Conservation (phyloP, 2,329 filamentous ascomycete species). For the Ophiostoma pallidulum region DNA sequence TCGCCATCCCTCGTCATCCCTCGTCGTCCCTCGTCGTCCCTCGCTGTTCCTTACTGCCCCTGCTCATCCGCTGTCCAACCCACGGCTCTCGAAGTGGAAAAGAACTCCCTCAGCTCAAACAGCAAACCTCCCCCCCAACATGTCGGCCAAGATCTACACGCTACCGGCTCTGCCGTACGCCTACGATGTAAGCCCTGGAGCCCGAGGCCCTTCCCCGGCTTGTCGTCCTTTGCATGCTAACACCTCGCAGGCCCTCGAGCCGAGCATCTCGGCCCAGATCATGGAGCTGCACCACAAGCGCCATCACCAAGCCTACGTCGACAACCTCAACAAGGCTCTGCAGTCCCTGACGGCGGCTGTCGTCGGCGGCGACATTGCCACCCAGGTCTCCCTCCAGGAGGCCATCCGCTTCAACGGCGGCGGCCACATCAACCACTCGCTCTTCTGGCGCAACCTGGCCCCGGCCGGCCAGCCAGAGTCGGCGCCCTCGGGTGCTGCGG, state of each 20-base stretch:
- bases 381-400: conserved; percentile 52
- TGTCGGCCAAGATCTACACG: conserved; percentile 18
- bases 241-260: conserved; percentile 44
- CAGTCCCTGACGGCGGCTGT: conserved; percentile 58
- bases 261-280: conserved; percentile 71
- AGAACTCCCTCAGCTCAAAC: too few species aligned
- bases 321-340: conserved; percentile 70
- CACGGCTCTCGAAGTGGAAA: too few species aligned
- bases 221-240: too few species aligned
- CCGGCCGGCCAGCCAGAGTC: conserved; percentile 46
- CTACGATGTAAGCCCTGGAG: conserved; percentile 28
- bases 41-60: too few species aligned
- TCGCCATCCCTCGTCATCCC: too few species aligned
- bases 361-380: conserved; percentile 42
- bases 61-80: too few species aligned
- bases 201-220: too few species aligned
- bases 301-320: conserved; percentile 92
- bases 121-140: too few species aligned
- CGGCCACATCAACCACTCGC: conserved; percentile 57
- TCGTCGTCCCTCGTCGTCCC: too few species aligned
- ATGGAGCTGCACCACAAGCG: conserved; percentile 95
- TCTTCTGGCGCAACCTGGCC: conserved; percentile 63
- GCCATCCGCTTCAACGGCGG: conserved; percentile 60
- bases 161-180: conserved; percentile 25
- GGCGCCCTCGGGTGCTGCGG: conserved; percentile 35